These are phyloP conservation scores for Backusella australiensis DNA, from an alignment of 192 early-diverging fungal genomes.

Conservation along the genomic window DNA sequence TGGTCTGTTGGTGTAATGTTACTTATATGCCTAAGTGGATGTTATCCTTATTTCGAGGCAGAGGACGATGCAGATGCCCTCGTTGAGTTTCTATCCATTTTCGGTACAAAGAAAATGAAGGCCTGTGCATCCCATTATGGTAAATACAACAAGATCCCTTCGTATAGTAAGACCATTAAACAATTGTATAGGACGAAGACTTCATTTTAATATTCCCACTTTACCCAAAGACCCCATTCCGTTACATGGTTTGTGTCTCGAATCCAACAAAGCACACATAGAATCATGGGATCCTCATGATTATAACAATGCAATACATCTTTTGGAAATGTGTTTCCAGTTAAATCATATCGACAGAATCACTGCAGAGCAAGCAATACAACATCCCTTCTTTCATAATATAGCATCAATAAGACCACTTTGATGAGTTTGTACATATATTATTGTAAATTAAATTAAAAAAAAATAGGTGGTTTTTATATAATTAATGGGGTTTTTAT, in stretches of 20 bases:
- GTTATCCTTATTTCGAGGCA: conserved; percentile 91
- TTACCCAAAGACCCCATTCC: conserved; percentile 27
- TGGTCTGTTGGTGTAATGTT: conserved; percentile 93
- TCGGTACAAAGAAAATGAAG: conserved; percentile 76
- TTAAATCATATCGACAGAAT: conserved; percentile 63
- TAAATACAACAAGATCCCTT: conserved; percentile 32
- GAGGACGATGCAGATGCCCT: conserved; percentile 83
- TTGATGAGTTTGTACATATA: not conserved
- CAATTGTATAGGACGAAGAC: conserved; percentile 45
- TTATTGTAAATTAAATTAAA: not conserved
- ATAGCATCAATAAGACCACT: not conserved
- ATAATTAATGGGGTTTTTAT: not conserved
- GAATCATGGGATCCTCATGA: conserved; percentile 37
- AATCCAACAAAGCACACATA: conserved; percentile 39
- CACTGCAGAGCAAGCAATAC: conserved; percentile 72
- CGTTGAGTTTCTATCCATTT: conserved; percentile 79
- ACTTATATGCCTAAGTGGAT: conserved; percentile 70
- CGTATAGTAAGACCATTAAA: no score
- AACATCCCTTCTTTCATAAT: conserved; percentile 66
- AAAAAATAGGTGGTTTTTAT: not conserved
- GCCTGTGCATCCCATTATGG: conserved; percentile 60
- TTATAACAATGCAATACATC: conserved; percentile 50
- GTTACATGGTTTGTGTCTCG: conserved; percentile 39
- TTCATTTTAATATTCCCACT: conserved; percentile 51
- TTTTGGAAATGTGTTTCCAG: conserved; percentile 57